These are phyloP conservation scores for Euclidium syriacum DNA, from an alignment of 345 rosid genomes.

Conservation along the genomic window DNA sequence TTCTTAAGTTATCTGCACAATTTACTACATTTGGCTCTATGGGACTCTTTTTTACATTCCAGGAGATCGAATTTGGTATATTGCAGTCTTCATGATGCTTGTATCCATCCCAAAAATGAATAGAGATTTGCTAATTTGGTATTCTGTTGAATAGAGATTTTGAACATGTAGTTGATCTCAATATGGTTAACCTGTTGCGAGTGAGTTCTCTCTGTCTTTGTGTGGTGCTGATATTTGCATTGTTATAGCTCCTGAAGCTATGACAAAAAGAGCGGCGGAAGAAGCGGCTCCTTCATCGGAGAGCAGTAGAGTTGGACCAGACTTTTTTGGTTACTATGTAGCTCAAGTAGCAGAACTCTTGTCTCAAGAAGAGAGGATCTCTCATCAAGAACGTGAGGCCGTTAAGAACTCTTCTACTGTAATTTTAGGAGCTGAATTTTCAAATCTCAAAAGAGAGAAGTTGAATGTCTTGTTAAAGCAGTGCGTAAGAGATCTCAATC, in stretches of 20 bases:
- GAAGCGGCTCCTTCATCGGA: constrained; percentile 7
- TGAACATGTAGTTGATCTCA: not conserved
- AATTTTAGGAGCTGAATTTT: constrained; percentile 23
- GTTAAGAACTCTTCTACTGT: not conserved
- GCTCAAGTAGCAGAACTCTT: constrained; percentile 19
- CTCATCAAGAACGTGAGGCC: not conserved
- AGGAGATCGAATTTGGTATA: not conserved
- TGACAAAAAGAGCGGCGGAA: constrained; percentile 17
- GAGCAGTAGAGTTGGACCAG: not conserved
- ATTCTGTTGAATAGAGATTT: not conserved
- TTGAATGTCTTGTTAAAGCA: constrained; percentile 25
- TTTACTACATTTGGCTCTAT: not conserved
- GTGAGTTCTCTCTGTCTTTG: not conserved
- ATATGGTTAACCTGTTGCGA: not conserved
- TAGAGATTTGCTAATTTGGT: not conserved
- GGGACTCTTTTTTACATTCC: not conserved
- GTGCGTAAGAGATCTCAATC: constrained; percentile 4
- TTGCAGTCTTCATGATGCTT: not conserved
- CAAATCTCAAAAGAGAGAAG: constrained; percentile 14
- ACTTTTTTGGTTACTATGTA: constrained; percentile 13
- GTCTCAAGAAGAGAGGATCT: constrained; percentile 17
- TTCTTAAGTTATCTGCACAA: not conserved
- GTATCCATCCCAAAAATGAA: not conserved
- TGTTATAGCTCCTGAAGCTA: not conserved
- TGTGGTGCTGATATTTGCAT: constrained; percentile 8